Evolutionary conservation across 2,329 filamentous ascomycete genomes (phyloP), one percentile per base, ranked within the genome.

Genomic region (Calonectria henricotiae): DNA sequence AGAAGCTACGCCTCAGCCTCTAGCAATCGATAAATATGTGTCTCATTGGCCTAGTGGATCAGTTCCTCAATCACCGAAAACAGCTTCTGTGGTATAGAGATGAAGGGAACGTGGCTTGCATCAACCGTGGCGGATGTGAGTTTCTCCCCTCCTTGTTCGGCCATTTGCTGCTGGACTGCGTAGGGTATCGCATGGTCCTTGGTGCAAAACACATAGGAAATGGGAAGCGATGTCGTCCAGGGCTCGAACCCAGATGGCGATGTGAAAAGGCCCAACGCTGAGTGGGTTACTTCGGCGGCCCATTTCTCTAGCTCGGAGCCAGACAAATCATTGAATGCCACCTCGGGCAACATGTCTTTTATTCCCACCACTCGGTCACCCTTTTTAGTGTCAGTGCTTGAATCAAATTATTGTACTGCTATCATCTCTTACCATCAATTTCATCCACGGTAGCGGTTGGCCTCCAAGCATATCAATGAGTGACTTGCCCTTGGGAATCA

Each of bases 401-500:
- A 0, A 8, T 5, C 5, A 27, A 27, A 1, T 35, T 2, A 43
- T 20, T 23, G 13, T n/a, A 1, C 5, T 7, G 32, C 20, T 4
- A 15, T 1, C 5, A 12, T 43, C 5, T 37, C 39, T 58, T 23
- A 58, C 63, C 39, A 58, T 47, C 4, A 58, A 11, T 39, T 65
- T 39, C 63, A 65, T 60, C 63, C 63, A 65, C 0, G 63, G 51
- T 8, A 60, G 15, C 17, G 41, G 63, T 2, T 60, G 9, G 3
- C 63, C 63, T 58, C 63, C 63, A 4, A 65, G 49, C 63, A 65
- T 60, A 8, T 47, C 63, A 2, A 65, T 8, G 4, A 65, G 25
- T 1, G 63, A 65, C 7, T 39, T 65, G 3, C 63, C 63, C 3
- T 51, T 32, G n/a, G 63, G 51, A n/a, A 64, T 46, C 49, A 65